phyloP scores from a whole-genome alignment of 106 monocot species.

The Dactylorhiza incarnata region DNA sequence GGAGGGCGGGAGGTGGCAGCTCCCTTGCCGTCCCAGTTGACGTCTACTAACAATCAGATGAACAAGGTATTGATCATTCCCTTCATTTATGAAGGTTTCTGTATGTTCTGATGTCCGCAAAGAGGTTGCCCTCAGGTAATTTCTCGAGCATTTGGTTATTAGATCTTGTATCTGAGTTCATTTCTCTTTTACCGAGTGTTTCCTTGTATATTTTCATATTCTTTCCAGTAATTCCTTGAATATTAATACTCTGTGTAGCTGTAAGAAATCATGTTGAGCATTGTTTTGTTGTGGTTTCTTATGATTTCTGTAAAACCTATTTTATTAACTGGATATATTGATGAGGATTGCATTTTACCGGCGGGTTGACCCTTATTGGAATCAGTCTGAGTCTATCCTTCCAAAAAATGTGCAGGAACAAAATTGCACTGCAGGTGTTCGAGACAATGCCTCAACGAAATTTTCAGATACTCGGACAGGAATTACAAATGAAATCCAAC shows the following conservation, averaged over 20 bases:
- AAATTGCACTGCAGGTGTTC: no score
- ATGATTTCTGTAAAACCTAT: no score
- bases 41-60: constrained; percentile 32
- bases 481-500: no score
- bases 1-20: constrained; percentile 44
- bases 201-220: neutral
- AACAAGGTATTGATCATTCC: constrained; percentile 21
- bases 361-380: no score
- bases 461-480: no score
- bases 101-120: constrained; percentile 31
- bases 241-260: neutral
- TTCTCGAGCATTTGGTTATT: neutral
- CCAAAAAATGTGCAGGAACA: no score
- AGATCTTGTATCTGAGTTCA: neutral
- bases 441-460: no score
- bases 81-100: neutral
- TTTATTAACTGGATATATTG: no score
- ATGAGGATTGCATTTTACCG: no score
- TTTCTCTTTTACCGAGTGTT: neutral
- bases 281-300: neutral
- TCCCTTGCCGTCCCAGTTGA: constrained; percentile 15
- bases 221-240: neutral
- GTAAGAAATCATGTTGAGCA: neutral
- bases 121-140: constrained; percentile 63
- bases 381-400: no score